phyloP scores from a whole-genome alignment of 2,329 filamentous ascomycete species.

The Plectosphaerella cucumerina region DNA sequence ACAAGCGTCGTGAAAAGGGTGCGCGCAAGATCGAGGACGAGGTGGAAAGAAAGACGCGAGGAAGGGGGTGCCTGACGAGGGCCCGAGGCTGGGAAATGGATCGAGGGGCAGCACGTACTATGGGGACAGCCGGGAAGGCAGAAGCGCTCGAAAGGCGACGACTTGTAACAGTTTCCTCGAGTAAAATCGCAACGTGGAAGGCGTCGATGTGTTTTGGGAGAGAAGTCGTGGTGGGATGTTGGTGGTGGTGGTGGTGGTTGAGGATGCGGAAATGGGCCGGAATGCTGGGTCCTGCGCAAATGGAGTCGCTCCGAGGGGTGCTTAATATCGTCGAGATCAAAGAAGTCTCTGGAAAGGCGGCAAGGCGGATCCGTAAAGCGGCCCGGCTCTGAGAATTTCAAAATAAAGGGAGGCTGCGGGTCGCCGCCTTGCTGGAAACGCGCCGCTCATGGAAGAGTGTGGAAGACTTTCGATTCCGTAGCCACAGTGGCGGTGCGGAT shows the following conservation, averaged over 20 bases:
- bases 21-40: not conserved
- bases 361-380: conserved; percentile 1
- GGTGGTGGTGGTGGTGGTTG: not conserved
- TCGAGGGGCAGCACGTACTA: not conserved
- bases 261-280: not conserved
- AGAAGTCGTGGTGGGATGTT: not conserved
- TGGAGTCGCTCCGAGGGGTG: not conserved
- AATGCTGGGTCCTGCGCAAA: not conserved
- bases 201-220: not conserved
- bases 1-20: too few species aligned
- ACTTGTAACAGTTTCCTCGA: not conserved
- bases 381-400: conserved; percentile 13
- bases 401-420: conserved; percentile 15
- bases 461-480: conserved; percentile 13
- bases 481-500: conserved; percentile 14
- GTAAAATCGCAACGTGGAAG: not conserved
- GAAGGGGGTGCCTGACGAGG: not conserved
- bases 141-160: too few species aligned
- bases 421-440: conserved; percentile 10
- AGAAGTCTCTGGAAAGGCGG: conserved; percentile 3
- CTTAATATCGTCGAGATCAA: not conserved
- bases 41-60: not conserved
- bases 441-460: conserved; percentile 13
- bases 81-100: not conserved
- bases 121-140: too few species aligned